A percentile compares a stretch with the other conserved stretches of the same genome.
These are phyloP conservation scores for Hypoxylon perforatum DNA, from an alignment of 495 filamentous ascomycete genomes.

Conservation along the genomic window DNA sequence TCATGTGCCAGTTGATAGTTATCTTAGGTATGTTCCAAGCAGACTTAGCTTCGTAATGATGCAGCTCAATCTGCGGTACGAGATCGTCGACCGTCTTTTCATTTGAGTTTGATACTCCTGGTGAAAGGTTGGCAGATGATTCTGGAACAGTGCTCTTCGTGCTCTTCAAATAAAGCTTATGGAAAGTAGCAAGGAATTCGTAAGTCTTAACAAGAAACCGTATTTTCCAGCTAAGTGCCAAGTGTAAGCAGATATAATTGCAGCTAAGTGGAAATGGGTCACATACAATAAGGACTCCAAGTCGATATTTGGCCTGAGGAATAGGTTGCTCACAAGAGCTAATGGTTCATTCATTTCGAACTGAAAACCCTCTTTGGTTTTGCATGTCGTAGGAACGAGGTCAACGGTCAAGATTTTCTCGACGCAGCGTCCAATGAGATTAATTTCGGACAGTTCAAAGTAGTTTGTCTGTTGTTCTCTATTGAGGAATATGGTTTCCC, in stretches of 20 bases:
- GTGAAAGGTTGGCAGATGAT: no score
- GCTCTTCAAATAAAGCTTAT: not conserved
- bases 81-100: not conserved
- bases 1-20: conserved; percentile 3
- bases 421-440: conserved; percentile 26
- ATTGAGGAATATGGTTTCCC: conserved; percentile 29
- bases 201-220: conserved; percentile 24
- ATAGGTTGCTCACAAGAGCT: conserved; percentile 8
- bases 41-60: not conserved
- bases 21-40: conserved; percentile 2
- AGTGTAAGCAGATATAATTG: not conserved
- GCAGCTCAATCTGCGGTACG: not conserved
- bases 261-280: not conserved
- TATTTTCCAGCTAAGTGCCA: conserved; percentile 11
- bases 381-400: conserved; percentile 10
- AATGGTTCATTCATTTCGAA: not conserved
- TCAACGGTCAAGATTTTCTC: conserved; percentile 36
- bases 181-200: conserved; percentile 11
- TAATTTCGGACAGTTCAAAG: conserved; percentile 28
- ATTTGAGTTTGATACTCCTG: no score
- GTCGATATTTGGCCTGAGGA: conserved; percentile 8
- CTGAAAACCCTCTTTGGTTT: not conserved
- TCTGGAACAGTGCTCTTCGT: not conserved
- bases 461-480: conserved; percentile 11
- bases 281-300: conserved; percentile 17